Base-by-base conservation (phyloP, 352 stramenopile genomes). In the Globisporangium ultimum region DNA sequence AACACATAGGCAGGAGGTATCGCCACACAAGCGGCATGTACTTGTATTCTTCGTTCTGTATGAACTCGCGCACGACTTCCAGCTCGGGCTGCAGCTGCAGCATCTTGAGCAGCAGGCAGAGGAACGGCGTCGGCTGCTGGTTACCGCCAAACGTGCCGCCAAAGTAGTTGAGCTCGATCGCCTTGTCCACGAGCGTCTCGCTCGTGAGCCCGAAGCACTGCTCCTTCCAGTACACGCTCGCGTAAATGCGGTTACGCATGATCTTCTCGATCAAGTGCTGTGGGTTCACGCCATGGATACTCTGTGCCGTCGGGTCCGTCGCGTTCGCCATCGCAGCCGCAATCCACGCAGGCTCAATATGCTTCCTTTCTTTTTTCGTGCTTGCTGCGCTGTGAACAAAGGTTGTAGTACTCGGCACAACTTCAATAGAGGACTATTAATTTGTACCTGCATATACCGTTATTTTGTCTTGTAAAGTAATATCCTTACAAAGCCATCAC, bases 201-300 rank as follows among this genome's bases (percentile, higher is more conserved):
- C 93, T 94, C 8, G 96, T 98, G 28, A 99, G 90, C 13, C 96
- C 97, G 78, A 99, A 99, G 76, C 96, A 99, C 71, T 98, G 80
- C 76, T 99, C 81, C 73, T 99, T 99, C 97, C 97, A 99, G 80
- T 98, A 99, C 32, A 91, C 69, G 51, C 81, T 95, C 47, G 95
- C 77, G 66, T 97, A 96, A 60, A 99, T 98, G 69, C 97, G 97
- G 71, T 98, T 95, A 28, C 97, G 89, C 61, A 97, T 97, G 71
- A 99, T 99, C 78, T 98, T 98, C 80, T 99, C 97, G 64, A 99
- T 91, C 22, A 99, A 78, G 64, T 98, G 96, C 82, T 99, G 96
- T 60, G 97, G 95, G 70, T 99, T 98, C 48, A 97, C 97, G 36
- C 97, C 97, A 66, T 99, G 96, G 13, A 99, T 80, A 52, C 81